A percentile compares a stretch with the other conserved stretches of the same genome.
Evolutionary conservation across 2,329 filamentous ascomycete genomes (phyloP).

Genomic region (Nannizzia gypsea): DNA sequence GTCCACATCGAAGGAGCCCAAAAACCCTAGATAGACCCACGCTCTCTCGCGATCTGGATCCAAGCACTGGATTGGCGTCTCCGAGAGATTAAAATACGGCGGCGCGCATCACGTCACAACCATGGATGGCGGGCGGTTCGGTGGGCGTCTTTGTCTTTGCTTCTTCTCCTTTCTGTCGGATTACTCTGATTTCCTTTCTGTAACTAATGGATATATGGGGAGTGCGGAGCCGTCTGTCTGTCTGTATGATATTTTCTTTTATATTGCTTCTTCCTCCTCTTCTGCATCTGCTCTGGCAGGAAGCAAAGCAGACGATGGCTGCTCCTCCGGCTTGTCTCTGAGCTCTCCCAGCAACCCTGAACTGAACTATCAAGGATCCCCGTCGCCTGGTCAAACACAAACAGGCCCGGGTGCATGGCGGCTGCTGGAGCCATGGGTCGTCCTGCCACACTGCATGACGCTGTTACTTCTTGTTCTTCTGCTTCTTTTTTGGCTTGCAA

Average conservation of each 20-base stretch:
- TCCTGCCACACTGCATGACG: conserved; percentile 1
- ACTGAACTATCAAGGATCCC: conserved; percentile 2
- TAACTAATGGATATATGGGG: no score
- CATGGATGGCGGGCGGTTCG: neutral
- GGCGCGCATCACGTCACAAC: neutral
- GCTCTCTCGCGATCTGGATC: neutral
- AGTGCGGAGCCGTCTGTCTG: neutral
- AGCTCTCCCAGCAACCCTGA: neutral
- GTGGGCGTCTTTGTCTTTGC: neutral
- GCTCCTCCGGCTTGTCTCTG: neutral
- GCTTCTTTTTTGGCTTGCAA: neutral
- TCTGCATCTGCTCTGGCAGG: neutral
- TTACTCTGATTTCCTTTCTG: no score
- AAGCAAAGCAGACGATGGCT: no score
- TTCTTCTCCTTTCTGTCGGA: neutral
- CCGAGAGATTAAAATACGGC: neutral
- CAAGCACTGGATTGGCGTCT: neutral
- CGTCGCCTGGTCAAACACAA: conserved; percentile 1
- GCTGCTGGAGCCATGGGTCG: neutral
- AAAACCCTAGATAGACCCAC: neutral
- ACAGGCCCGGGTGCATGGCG: neutral
- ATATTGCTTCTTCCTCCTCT: neutral
- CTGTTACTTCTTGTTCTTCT: neutral
- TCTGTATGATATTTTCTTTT: neutral
- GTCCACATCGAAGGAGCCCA: neutral